Evolutionary conservation across 352 stramenopile species (phyloP).

Genomic region (Phytophthora megakarya): DNA sequence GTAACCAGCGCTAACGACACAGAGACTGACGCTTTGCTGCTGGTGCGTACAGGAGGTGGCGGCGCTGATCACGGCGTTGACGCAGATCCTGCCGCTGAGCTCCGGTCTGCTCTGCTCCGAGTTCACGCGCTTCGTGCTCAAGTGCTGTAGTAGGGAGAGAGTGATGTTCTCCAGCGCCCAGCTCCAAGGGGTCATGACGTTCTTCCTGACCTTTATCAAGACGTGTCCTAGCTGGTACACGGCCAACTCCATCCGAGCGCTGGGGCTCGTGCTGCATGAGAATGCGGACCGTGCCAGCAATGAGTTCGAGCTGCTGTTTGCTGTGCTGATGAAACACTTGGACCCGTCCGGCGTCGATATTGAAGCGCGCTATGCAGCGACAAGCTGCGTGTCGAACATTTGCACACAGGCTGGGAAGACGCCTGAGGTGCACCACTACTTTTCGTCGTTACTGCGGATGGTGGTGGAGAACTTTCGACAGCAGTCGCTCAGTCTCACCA

Average conservation of each 20-base stretch:
- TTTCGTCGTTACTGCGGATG: slow-evolving; percentile 77
- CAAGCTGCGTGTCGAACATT: slow-evolving; percentile 85
- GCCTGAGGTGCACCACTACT: slow-evolving; percentile 69
- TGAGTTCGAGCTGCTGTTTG: slow-evolving; percentile 73
- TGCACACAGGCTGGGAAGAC: slow-evolving; percentile 72
- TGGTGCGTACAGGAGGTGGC: slow-evolving; percentile 53
- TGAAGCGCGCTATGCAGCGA: slow-evolving; percentile 84
- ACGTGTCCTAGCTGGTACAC: slow-evolving; percentile 79
- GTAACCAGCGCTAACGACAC: neutral
- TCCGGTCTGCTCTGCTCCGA: slow-evolving; percentile 81
- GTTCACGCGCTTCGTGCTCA: slow-evolving; percentile 77
- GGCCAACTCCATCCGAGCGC: slow-evolving; percentile 61
- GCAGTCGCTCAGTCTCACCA: slow-evolving; percentile 67
- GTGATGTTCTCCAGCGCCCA: slow-evolving; percentile 66
- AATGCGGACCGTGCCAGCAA: slow-evolving; percentile 72
- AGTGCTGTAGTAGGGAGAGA: slow-evolving; percentile 77
- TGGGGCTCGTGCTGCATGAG: slow-evolving; percentile 79
- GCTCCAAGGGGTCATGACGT: slow-evolving; percentile 63
- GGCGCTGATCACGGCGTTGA: slow-evolving; percentile 59
- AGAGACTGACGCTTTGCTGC: neutral
- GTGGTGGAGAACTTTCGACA: slow-evolving; percentile 88
- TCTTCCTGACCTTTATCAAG: slow-evolving; percentile 81
- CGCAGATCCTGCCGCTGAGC: slow-evolving; percentile 63
- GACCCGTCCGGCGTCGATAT: slow-evolving; percentile 82
- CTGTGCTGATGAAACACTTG: slow-evolving; percentile 71